Conservation (phyloP, 768 basidiomycete genomes). For the Daedaleopsis nitida region DNA sequence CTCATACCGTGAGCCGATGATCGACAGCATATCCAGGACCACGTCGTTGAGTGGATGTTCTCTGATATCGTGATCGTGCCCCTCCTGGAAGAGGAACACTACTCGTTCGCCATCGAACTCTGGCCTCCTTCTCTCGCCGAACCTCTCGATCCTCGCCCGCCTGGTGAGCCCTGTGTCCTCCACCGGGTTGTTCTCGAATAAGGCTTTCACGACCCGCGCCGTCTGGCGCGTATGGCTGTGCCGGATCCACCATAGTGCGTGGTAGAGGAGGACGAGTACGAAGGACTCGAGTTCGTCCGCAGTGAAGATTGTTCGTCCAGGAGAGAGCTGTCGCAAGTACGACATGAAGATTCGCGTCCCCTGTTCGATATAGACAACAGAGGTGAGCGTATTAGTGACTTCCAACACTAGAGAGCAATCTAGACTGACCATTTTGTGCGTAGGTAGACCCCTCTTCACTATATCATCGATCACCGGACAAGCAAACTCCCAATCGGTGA, state of each 20-base stretch:
- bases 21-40: too few relatives aligned
- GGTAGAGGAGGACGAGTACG: not conserved
- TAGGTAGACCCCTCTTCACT: not conserved
- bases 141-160: too few relatives aligned
- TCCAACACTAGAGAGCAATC: not conserved
- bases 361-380: not conserved
- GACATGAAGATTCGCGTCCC: not conserved
- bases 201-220: too few relatives aligned
- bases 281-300: not conserved
- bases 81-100: too few relatives aligned
- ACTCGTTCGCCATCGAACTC: too few relatives aligned
- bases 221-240: not conserved
- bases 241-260: not conserved
- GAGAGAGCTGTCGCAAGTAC: not conserved
- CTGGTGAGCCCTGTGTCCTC: too few relatives aligned
- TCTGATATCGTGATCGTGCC: too few relatives aligned
- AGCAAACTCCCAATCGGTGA: not conserved
- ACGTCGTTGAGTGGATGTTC: too few relatives aligned
- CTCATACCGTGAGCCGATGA: too few relatives aligned
- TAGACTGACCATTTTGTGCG: not conserved
- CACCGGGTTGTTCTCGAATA: too few relatives aligned
- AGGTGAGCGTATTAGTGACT: not conserved
- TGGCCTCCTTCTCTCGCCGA: too few relatives aligned
- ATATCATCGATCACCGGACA: not conserved
- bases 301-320: not conserved